Evolutionary conservation across 176 grass and related monocot genomes (phyloP), one percentile per base, ranked within the genome.

Genomic region (Phyllostachys edulis): DNA sequence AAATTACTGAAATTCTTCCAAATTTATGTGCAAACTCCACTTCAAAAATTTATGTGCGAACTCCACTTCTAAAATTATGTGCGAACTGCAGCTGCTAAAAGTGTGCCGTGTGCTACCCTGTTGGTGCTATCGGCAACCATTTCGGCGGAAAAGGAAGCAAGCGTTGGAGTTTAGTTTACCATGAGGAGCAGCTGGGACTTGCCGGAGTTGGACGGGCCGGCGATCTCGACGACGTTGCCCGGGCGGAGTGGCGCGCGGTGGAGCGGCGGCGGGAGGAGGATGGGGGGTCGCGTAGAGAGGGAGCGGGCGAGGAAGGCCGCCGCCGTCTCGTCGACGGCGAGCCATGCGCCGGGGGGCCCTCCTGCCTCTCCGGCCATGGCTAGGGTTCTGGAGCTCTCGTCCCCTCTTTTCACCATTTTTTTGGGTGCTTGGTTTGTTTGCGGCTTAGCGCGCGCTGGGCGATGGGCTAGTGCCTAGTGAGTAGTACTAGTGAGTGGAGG

Each of bases 141-240:
- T 65, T 78, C 18, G n/a, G 29, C 14, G 21, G 40, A 73, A 20
- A 11, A 34, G 1, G 29, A 5, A 18, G 39, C 18, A 24, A 2
- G 13, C 3, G 12, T 34, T 17, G 21, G 11, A 10, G 44, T 26
- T 76, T 49, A 8, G 9, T 54, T 76, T 92, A 94, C 96, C 93
- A 79, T 89, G 77, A 96, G 85, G 63, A 99, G 89, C 8, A 96
- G 74, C 74, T 96, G 89, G 24, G 96, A 90, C 85, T 99, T 99
- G 85, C 91, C 93, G 15, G 96, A 96, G 80, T 89, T 88, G 12
- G 89, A 94, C 56, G 91, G 93, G 29, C 96, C 96, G 5, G 93
- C 65, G 65, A 99, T 99, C 93, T 99, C 93, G 69, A 96, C 89
- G 60, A 95, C 76, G 46, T 96, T 99, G 79, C 93, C 91, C 38